Percentiles rank a stretch among this genome's conserved stretches.
Evolutionary conservation across 2,329 filamentous ascomycete species (phyloP).

Genomic region (Aurifilum marmelostoma): DNA sequence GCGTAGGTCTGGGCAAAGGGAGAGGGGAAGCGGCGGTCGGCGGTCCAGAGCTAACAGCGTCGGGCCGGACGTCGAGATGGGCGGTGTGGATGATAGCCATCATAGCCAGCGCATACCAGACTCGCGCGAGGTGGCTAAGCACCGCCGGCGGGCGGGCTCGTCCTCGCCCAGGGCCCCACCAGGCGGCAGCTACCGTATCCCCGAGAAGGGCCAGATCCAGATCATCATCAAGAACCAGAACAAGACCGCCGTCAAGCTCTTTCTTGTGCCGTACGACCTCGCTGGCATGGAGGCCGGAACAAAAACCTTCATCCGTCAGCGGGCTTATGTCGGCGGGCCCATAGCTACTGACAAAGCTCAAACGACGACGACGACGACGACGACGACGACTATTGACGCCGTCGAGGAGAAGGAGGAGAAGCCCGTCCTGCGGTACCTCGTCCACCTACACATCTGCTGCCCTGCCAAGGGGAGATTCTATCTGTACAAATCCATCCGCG

Average conservation of each 20-base stretch:
- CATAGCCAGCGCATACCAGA: neutral
- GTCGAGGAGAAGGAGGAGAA: slow-evolving; percentile 47
- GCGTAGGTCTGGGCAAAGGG: slow-evolving; percentile 44
- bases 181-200: slow-evolving; percentile 91
- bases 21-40: neutral
- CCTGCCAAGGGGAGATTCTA: slow-evolving; percentile 83
- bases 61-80: slow-evolving; percentile 37
- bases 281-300: slow-evolving; percentile 90
- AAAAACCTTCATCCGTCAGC: slow-evolving; percentile 94
- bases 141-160: slow-evolving; percentile 48
- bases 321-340: slow-evolving; percentile 79
- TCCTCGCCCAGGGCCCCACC: slow-evolving; percentile 64
- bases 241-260: slow-evolving; percentile 96
- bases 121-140: slow-evolving; percentile 31
- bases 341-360: slow-evolving; percentile 64
- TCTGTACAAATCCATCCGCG: slow-evolving; percentile 87
- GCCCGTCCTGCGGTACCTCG: slow-evolving; percentile 82
- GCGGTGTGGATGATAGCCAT: slow-evolving; percentile 23
- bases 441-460: slow-evolving; percentile 92
- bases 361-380: neutral
- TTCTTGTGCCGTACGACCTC: slow-evolving; percentile 90
- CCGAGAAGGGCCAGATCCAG: slow-evolving; percentile 89
- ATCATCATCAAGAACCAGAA: slow-evolving; percentile 98
- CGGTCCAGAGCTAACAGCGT: slow-evolving; percentile 37
- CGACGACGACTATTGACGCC: neutral